A percentile compares a stretch with the other conserved stretches of the same genome.
Evolutionary conservation across 164 flowering plant genomes (phyloP).

Genomic region (Annona cherimola): DNA sequence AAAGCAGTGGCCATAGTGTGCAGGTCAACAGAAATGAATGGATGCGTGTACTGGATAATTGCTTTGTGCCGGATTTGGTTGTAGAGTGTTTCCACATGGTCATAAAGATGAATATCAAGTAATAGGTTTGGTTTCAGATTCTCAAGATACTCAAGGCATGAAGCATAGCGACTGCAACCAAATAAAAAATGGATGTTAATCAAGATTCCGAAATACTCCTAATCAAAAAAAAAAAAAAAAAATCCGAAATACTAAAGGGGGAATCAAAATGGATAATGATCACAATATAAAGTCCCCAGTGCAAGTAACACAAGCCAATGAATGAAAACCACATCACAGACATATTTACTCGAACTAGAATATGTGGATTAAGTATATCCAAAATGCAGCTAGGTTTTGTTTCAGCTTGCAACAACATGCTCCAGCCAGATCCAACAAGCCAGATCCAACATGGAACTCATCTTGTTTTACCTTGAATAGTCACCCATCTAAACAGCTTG

Average conservation of each 20-base stretch:
- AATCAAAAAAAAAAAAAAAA: background rate
- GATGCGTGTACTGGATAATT: slow-evolving; percentile 91
- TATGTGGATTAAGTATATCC: background rate
- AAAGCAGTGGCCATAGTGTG: slow-evolving; percentile 96
- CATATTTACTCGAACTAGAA: background rate
- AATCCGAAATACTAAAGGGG: too few relatives aligned
- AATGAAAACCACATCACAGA: background rate
- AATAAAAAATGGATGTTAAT: slow-evolving; percentile 2
- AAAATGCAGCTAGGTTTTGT: background rate
- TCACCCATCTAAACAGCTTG: too few relatives aligned
- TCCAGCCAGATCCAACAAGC: background rate
- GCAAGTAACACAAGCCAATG: background rate
- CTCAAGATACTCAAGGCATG: slow-evolving; percentile 82
- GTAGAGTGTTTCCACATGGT: slow-evolving; percentile 86
- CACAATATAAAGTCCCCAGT: background rate
- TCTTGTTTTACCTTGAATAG: background rate
- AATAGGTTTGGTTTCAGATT: slow-evolving; percentile 77
- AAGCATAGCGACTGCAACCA: slow-evolving; percentile 82
- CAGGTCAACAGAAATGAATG: slow-evolving; percentile 92
- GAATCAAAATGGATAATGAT: too few relatives aligned
- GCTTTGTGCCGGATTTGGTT: slow-evolving; percentile 90
- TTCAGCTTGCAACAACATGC: too few relatives aligned
- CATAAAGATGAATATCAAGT: slow-evolving; percentile 91
- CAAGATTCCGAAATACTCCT: background rate
- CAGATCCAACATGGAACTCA: background rate